These are phyloP conservation scores for Hanseniaspora taiwanica DNA, from an alignment of 805 yeast genomes.

Conservation along the genomic window DNA sequence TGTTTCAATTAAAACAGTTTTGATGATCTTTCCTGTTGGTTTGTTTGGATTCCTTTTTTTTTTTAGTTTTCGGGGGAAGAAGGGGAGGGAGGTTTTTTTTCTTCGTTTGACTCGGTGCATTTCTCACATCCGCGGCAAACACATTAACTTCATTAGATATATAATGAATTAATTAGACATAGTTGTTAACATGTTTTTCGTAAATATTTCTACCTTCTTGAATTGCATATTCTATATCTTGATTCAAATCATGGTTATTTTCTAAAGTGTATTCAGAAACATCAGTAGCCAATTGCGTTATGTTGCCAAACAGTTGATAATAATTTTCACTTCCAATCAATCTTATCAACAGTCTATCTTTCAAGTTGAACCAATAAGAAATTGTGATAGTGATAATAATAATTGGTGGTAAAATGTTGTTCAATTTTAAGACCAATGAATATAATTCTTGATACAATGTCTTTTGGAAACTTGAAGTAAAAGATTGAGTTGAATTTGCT, in stretches of 20 bases:
- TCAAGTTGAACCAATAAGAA: slow-evolving; percentile 17
- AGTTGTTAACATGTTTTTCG: slow-evolving; percentile 13
- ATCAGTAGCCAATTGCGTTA: slow-evolving; percentile 17
- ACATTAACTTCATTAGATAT: too few relatives aligned
- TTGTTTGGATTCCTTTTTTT: too few relatives aligned
- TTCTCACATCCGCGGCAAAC: neutral
- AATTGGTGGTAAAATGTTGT: slow-evolving; percentile 17
- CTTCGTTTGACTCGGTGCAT: too few relatives aligned
- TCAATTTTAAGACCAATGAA: slow-evolving; percentile 18
- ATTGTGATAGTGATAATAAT: slow-evolving; percentile 16
- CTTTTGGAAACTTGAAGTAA: slow-evolving; percentile 14
- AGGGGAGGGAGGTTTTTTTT: too few relatives aligned
- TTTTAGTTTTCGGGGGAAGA: too few relatives aligned
- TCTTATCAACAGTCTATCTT: slow-evolving; percentile 17
- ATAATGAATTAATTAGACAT: neutral
- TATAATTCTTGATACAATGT: slow-evolving; percentile 19
- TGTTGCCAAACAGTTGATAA: slow-evolving; percentile 22
- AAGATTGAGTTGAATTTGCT: slow-evolving; percentile 2
- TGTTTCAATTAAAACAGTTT: too few relatives aligned
- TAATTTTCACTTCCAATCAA: slow-evolving; percentile 22
- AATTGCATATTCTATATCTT: slow-evolving; percentile 24
- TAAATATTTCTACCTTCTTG: slow-evolving; percentile 23
- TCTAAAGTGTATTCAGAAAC: slow-evolving; percentile 2
- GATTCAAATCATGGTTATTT: slow-evolving; percentile 26
- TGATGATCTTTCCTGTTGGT: too few relatives aligned